A percentile compares a stretch with the other conserved stretches of the same genome.
Conservation (phyloP, 345 rosid genomes). For the Conringia planisiliqua region DNA sequence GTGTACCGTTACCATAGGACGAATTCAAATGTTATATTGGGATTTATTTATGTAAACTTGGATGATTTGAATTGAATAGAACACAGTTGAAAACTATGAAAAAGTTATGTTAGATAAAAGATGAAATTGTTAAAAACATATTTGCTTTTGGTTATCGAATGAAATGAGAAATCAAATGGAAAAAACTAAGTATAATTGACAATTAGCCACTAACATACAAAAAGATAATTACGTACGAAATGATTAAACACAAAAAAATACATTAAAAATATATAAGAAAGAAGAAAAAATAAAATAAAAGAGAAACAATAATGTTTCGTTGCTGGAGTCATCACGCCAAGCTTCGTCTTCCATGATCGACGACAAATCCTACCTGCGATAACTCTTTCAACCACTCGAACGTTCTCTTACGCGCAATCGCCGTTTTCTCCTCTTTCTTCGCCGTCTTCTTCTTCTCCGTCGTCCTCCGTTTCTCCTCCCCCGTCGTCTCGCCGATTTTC, state of each 20-base stretch:
- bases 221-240: constrained; percentile 16
- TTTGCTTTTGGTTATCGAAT: background rate
- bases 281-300: background rate
- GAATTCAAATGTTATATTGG: background rate
- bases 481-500: constrained; percentile 12
- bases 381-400: constrained; percentile 86
- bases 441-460: constrained; percentile 40
- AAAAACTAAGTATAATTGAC: constrained; percentile 2
- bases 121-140: background rate
- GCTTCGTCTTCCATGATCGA: constrained; percentile 41
- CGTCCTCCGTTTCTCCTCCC: constrained; percentile 39
- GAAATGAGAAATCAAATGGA: background rate
- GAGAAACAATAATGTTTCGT: constrained; percentile 7
- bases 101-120: background rate
- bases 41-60: too few relatives aligned
- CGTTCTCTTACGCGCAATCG: constrained; percentile 66
- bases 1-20: background rate
- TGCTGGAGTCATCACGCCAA: background rate
- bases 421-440: constrained; percentile 53
- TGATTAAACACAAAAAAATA: constrained; percentile 18
- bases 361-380: constrained; percentile 50
- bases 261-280: background rate
- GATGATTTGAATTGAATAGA: too few relatives aligned
- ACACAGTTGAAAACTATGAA: too few relatives aligned
- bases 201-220: constrained; percentile 32